Evolutionary conservation across 495 filamentous ascomycete genomes (phyloP).

Genomic region (Daldinia decipiens): DNA sequence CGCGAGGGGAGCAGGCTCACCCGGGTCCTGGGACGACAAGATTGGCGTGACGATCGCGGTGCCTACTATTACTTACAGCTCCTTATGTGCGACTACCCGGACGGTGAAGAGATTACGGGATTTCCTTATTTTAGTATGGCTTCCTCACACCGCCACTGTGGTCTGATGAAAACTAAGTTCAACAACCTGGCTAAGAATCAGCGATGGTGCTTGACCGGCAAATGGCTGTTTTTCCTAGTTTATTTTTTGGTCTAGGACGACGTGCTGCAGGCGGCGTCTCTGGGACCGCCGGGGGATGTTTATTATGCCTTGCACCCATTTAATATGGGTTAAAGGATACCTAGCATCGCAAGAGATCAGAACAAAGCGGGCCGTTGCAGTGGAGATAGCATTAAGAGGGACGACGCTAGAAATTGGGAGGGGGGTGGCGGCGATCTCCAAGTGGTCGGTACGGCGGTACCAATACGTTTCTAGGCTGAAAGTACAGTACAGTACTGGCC

Average conservation of each 20-base stretch:
- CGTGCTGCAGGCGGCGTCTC: conserved; percentile 27
- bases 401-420: conserved; percentile 46
- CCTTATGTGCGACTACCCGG: conserved; percentile 43
- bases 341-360: conserved; percentile 35
- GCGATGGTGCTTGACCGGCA: conserved; percentile 24
- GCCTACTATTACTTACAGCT: conserved; percentile 41
- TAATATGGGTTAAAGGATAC: conserved; percentile 32
- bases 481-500: conserved; percentile 24
- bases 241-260: conserved; percentile 26
- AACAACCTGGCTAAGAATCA: conserved; percentile 40
- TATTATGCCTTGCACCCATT: conserved; percentile 37
- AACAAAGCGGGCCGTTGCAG: conserved; percentile 45
- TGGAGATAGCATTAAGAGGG: conserved; percentile 42
- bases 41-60: conserved; percentile 45
- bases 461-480: conserved; percentile 32
- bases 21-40: conserved; percentile 43
- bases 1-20: conserved; percentile 38
- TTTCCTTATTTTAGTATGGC: conserved; percentile 44
- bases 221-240: conserved; percentile 29
- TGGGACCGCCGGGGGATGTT: conserved; percentile 31
- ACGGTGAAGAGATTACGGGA: conserved; percentile 42
- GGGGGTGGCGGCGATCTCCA: conserved; percentile 47
- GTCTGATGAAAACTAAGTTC: conserved; percentile 44
- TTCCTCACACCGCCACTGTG: conserved; percentile 46
- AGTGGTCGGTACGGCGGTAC: conserved; percentile 43